Evolutionary conservation across 2,329 filamentous ascomycete species (phyloP), one percentile per base, ranked within the genome.

Genomic region (Ascochyta fabae): DNA sequence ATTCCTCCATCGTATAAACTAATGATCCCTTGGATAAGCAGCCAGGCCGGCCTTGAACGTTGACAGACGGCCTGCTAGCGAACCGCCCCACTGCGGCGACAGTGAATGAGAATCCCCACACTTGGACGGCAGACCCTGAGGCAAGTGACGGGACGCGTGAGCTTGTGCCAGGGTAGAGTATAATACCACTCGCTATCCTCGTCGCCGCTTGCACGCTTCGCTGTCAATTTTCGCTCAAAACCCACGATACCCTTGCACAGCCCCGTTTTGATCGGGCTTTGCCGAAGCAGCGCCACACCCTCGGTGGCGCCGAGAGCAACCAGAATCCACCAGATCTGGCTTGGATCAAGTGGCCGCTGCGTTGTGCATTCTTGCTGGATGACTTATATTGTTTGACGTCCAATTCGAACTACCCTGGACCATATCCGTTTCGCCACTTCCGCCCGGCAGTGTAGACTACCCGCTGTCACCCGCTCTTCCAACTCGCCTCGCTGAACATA

Each of bases 1-100:
- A 42, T 45, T 53, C 40, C 31, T 52, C 50, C 53, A 48, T 59
- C 56, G 60, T 55, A 42, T 53, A 56, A 64, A 56, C 59, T 43
- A 67, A 59, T 60, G 53, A 51, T 60, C 48, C 59, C 56, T 53
- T 61, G 49, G 47, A 57, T 62, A 43, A 53, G 58, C 60, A 60
- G 58, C 56, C 57, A 57, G 58, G 62, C 58, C 66, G 60, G 58
- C 45, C 60, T 56, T 58, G 53, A 49, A 48, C 56, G 51, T 56
- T 65, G 59, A 49, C 33, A 58, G 44, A 62, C 65, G 68, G 64
- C 66, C 61, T 62, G 61, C 60, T 56, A 56, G 64, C 67, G 64
- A 65, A 56, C 64, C 45, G 62, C 64, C 64, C 71, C 69, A 71
- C 67, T 65, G 66, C 67, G 67, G 69, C 67, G 58, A 71, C 60